Evolutionary conservation across 257 asterid species (phyloP).

Genomic region (Solanum pennellii): DNA sequence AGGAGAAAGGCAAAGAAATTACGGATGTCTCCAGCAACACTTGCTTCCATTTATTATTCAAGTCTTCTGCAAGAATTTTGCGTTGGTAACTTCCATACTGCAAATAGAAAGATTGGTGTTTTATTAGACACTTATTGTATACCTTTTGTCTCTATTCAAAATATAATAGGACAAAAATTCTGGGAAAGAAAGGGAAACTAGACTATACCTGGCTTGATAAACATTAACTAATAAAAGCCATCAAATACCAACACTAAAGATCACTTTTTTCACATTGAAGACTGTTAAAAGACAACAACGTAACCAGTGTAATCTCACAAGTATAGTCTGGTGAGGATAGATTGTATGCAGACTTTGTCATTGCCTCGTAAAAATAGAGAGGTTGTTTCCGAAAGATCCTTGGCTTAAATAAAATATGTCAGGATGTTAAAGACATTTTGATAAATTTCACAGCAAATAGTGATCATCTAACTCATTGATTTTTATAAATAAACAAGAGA

Average conservation of each 20-base stretch:
- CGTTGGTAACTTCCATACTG: slow-evolving; percentile 80
- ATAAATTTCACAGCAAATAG: neutral
- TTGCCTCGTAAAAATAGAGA: neutral
- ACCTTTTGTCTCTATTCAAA: neutral
- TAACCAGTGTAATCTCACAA: neutral
- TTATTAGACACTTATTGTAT: neutral
- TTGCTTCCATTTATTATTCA: slow-evolving; percentile 90
- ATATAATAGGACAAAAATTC: neutral
- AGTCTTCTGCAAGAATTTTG: slow-evolving; percentile 53
- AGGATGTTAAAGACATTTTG: neutral
- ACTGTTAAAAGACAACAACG: neutral
- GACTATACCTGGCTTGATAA: neutral
- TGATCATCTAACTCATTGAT: neutral
- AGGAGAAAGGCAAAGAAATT: slow-evolving; percentile 5
- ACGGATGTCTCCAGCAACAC: slow-evolving; percentile 58
- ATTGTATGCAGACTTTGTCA: neutral
- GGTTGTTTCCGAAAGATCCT: neutral
- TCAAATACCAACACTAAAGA: neutral
- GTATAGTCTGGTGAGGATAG: neutral
- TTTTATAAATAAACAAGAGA: neutral
- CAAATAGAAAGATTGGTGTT: slow-evolving; percentile 1
- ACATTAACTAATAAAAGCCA: neutral
- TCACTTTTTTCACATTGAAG: neutral
- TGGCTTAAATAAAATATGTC: neutral
- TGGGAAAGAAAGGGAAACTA: neutral